These are phyloP conservation scores for Schizonepeta tenuifolia DNA, from an alignment of 257 asterid species.

Conservation along the genomic window DNA sequence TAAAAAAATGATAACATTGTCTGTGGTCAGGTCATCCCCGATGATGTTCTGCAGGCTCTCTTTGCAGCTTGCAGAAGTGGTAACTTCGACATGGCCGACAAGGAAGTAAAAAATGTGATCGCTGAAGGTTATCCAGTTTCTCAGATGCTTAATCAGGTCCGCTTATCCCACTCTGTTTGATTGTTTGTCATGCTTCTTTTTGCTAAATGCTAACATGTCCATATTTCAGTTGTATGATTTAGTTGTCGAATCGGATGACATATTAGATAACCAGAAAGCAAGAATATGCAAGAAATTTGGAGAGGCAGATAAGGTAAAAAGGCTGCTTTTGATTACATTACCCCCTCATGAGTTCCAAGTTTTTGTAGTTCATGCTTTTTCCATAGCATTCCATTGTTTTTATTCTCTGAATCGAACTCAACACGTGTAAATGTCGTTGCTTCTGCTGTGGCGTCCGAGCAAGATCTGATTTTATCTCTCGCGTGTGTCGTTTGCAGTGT, in stretches of 20 bases:
- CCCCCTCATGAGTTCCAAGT: not conserved
- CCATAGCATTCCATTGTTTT: not conserved
- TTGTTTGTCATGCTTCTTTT: not conserved
- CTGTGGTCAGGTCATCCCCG: constrained; percentile 74
- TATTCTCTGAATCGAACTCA: no score
- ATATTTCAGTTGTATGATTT: constrained; percentile 72
- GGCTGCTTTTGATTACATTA: constrained; percentile 8
- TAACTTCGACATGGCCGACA: constrained; percentile 81
- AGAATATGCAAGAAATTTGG: constrained; percentile 89
- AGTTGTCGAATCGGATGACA: constrained; percentile 64
- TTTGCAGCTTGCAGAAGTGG: constrained; percentile 80
- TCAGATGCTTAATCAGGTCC: constrained; percentile 89
- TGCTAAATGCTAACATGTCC: constrained; percentile 42
- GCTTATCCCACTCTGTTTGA: constrained; percentile 18
- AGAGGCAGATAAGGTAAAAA: constrained; percentile 86
- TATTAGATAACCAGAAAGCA: constrained; percentile 86
- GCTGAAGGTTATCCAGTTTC: constrained; percentile 98
- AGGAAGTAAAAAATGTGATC: constrained; percentile 75
- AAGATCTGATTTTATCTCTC: not conserved
- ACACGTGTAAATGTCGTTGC: not conserved
- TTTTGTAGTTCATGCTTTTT: no score
- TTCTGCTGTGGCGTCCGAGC: not conserved
- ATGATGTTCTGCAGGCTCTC: constrained; percentile 63
- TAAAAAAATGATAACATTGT: not conserved
- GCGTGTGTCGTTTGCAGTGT: constrained; percentile 53